These are phyloP conservation scores for Chimonanthus salicifolius DNA, from an alignment of 164 flowering plant species.

Conservation along the genomic window DNA sequence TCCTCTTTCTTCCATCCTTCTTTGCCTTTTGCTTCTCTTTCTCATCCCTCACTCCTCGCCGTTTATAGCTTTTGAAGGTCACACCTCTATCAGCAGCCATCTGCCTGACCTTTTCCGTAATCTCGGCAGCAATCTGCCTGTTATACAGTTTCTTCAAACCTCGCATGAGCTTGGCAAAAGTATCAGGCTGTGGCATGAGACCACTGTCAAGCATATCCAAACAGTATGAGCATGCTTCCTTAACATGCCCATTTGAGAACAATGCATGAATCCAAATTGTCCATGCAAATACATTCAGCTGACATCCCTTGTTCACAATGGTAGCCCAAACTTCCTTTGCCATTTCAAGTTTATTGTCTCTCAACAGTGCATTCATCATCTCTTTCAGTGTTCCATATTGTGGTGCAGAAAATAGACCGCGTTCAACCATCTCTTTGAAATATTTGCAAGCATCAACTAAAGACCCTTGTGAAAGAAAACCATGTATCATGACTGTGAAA, in stretches of 20 bases:
- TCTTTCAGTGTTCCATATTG: slow-evolving; percentile 82
- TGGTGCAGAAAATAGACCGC: slow-evolving; percentile 69
- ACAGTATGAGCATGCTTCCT: slow-evolving; percentile 90
- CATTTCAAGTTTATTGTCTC: slow-evolving; percentile 74
- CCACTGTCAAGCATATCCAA: slow-evolving; percentile 87
- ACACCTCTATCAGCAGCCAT: slow-evolving; percentile 81
- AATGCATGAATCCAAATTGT: slow-evolving; percentile 93
- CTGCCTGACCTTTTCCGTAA: slow-evolving; percentile 83
- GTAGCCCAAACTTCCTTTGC: slow-evolving; percentile 79
- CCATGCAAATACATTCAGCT: slow-evolving; percentile 81
- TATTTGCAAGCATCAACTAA: slow-evolving; percentile 71
- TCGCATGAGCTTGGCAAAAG: slow-evolving; percentile 89
- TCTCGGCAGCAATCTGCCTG: slow-evolving; percentile 72
- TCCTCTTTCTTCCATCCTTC: slow-evolving; percentile 34
- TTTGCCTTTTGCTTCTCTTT: slow-evolving; percentile 61
- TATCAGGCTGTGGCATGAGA: slow-evolving; percentile 86
- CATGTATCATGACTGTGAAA: slow-evolving; percentile 66
- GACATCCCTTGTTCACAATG: slow-evolving; percentile 57
- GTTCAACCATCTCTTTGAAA: slow-evolving; percentile 79
- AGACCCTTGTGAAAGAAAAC: slow-evolving; percentile 53
- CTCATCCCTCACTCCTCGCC: slow-evolving; percentile 77
- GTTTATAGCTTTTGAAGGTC: slow-evolving; percentile 86
- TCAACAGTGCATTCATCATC: slow-evolving; percentile 57
- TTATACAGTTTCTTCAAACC: slow-evolving; percentile 74
- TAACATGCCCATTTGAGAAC: slow-evolving; percentile 70